Conservation (phyloP, 169 alveolate species). For the Eimeria acervulina region DNA sequence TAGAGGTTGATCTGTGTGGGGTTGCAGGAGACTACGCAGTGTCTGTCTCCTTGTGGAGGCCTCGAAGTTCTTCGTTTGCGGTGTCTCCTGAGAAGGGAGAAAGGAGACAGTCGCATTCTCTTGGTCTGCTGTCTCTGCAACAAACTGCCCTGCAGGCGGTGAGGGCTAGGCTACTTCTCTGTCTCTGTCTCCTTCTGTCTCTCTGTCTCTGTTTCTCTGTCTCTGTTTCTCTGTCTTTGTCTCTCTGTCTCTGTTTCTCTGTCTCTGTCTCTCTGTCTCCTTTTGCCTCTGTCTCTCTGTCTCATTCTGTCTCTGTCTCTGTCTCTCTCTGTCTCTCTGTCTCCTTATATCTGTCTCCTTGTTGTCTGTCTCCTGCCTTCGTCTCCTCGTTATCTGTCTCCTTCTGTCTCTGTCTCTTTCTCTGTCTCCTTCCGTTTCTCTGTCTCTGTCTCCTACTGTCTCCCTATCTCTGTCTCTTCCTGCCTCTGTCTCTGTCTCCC, state of each 20-base stretch:
- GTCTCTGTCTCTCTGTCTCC: not conserved
- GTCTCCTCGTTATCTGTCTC: too few relatives aligned
- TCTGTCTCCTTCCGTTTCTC: too few relatives aligned
- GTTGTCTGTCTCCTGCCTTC: too few relatives aligned
- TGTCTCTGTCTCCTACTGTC: too few relatives aligned
- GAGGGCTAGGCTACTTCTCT: not conserved
- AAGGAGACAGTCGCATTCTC: not conserved
- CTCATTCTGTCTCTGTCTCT: not conserved
- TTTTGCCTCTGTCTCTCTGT: not conserved
- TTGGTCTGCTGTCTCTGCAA: not conserved
- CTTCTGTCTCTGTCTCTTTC: too few relatives aligned
- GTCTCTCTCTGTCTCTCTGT: not conserved
- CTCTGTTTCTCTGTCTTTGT: too few relatives aligned
- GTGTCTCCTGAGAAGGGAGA: not conserved
- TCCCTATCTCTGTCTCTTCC: too few relatives aligned
- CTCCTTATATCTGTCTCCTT: too few relatives aligned
- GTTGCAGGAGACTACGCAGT: constrained; percentile 2
- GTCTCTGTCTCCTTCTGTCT: not conserved
- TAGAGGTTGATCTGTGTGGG: not conserved
- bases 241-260: too few relatives aligned
- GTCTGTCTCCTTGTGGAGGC: not conserved
- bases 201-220: too few relatives aligned
- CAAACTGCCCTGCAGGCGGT: not conserved
- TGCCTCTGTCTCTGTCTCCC: too few relatives aligned
- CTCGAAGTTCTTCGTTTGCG: not conserved